Conservation (phyloP, 2,329 filamentous ascomycete genomes). For the Exophiala phaeomuriformis region DNA sequence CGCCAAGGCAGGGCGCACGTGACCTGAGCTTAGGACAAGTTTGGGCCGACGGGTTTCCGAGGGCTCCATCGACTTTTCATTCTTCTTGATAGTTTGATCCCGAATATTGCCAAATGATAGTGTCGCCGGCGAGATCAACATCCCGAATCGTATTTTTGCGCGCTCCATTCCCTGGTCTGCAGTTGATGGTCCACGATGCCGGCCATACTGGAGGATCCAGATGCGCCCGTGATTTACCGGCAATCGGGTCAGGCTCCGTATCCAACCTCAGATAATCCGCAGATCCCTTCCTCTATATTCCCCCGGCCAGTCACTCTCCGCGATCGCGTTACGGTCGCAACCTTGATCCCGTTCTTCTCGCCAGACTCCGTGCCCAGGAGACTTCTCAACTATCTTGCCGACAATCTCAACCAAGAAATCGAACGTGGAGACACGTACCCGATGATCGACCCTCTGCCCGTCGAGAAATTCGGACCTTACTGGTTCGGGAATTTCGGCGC, state of each 20-base stretch:
- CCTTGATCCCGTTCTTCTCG: constrained; percentile 74
- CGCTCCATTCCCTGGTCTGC: constrained; percentile 1
- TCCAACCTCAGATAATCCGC: constrained; percentile 54
- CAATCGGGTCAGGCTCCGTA: constrained; percentile 60
- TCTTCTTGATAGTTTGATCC: not conserved
- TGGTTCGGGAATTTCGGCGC: constrained; percentile 90
- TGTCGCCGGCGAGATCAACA: not conserved
- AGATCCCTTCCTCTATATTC: constrained; percentile 60
- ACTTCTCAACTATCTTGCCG: constrained; percentile 68
- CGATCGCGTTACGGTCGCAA: constrained; percentile 76
- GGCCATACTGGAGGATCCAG: constrained; percentile 70
- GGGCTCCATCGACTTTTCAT: constrained; percentile 6
- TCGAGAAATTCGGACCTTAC: constrained; percentile 70
- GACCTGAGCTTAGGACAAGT: constrained; percentile 2
- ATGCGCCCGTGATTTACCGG: constrained; percentile 62
- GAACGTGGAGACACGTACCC: constrained; percentile 88
- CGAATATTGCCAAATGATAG: not conserved
- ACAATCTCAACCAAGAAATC: constrained; percentile 83
- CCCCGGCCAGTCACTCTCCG: constrained; percentile 74
- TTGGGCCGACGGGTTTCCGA: not conserved
- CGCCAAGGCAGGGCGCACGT: constrained; percentile 3
- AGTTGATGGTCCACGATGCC: constrained; percentile 49
- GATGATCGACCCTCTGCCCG: constrained; percentile 67
- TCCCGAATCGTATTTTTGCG: not conserved
- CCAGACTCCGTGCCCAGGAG: constrained; percentile 66